Evolutionary conservation across 1,284 basidiomycete species (phyloP).

Genomic region (Marasmius fiardii): DNA sequence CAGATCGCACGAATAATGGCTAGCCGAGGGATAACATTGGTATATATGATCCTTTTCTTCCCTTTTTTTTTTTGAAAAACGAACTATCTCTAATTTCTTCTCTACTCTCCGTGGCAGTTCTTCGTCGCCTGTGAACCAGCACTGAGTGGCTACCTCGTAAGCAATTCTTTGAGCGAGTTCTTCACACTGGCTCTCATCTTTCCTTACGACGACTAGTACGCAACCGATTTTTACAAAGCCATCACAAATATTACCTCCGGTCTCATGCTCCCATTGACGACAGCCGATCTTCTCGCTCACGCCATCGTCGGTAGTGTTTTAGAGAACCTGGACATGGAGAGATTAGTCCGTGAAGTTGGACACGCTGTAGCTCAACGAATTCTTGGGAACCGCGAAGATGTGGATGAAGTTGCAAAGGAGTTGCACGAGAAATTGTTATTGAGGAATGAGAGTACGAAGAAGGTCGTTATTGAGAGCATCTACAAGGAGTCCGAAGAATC

Average conservation of each 20-base stretch:
- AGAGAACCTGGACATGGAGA: constrained; percentile 98
- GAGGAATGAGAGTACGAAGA: constrained; percentile 95
- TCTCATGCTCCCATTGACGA: constrained; percentile 94
- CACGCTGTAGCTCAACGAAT: constrained; percentile 92
- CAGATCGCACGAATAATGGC: constrained; percentile 90
- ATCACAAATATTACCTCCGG: constrained; percentile 91
- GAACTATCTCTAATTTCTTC: neutral
- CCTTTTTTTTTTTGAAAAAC: neutral
- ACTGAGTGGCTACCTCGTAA: constrained; percentile 86
- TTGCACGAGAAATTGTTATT: constrained; percentile 89
- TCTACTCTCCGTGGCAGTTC: constrained; percentile 51
- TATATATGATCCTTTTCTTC: constrained; percentile 33
- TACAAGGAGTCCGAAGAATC: constrained; percentile 89
- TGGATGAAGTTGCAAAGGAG: constrained; percentile 94
- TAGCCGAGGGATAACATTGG: constrained; percentile 83
- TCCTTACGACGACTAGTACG: constrained; percentile 51
- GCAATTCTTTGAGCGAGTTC: constrained; percentile 23
- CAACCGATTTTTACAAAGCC: constrained; percentile 94
- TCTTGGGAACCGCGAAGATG: constrained; percentile 84
- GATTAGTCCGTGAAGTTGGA: constrained; percentile 91
- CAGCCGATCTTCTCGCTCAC: constrained; percentile 93
- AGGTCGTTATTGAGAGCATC: constrained; percentile 94
- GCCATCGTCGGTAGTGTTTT: constrained; percentile 97
- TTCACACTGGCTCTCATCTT: constrained; percentile 22
- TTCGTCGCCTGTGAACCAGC: constrained; percentile 99